These are phyloP conservation scores for Boletus chippewaensis DNA, from an alignment of 1,284 basidiomycete species.

Conservation along the genomic window DNA sequence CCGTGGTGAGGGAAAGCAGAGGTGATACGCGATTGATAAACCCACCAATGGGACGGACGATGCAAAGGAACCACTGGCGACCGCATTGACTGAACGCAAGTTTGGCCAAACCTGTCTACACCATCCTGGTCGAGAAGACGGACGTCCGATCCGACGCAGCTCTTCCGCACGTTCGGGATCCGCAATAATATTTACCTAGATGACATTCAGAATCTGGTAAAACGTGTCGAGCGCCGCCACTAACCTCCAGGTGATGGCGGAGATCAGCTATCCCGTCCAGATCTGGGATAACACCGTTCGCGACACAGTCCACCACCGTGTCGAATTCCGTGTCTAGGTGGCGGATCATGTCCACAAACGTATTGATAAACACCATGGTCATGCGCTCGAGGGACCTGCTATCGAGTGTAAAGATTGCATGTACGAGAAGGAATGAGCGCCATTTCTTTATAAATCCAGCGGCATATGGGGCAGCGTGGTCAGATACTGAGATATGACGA, in stretches of 20 bases:
- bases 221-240: not conserved
- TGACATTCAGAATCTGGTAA: not conserved
- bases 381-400: constrained; percentile 10
- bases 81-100: constrained; percentile 5
- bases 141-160: constrained; percentile 16
- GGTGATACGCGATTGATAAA: not conserved
- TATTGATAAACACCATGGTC: constrained; percentile 4
- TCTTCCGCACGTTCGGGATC: constrained; percentile 21
- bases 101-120: constrained; percentile 15
- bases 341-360: constrained; percentile 17
- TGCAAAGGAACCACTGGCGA: constrained; percentile 13
- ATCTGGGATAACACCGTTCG: constrained; percentile 9
- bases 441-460: constrained; percentile 15
- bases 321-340: constrained; percentile 18
- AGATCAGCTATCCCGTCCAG: constrained; percentile 8
- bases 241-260: constrained; percentile 14
- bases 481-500: constrained; percentile 1
- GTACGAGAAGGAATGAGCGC: constrained; percentile 22
- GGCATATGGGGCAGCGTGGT: constrained; percentile 18
- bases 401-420: constrained; percentile 18
- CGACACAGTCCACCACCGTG: constrained; percentile 13
- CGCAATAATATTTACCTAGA: constrained; percentile 11
- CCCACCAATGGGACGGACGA: constrained; percentile 10
- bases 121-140: constrained; percentile 17
- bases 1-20: not conserved